Percentiles rank a stretch among this genome's conserved stretches.
These are phyloP conservation scores for Begonia masoniana DNA, from an alignment of 306 rosid species.

Conservation along the genomic window DNA sequence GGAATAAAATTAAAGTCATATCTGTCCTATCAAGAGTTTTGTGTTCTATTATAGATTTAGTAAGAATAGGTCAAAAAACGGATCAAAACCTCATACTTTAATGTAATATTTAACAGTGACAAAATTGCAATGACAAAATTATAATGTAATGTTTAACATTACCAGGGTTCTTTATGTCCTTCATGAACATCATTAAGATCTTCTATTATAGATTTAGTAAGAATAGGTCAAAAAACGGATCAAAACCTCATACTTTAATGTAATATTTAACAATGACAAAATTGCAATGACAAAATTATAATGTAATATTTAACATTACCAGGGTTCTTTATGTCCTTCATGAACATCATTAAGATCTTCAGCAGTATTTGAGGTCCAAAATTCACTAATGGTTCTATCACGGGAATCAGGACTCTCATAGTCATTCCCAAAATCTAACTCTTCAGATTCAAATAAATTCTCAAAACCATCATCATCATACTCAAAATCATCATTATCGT, in stretches of 20 bases:
- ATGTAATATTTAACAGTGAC: background rate
- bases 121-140: background rate
- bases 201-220: no score
- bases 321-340: constrained; percentile 38
- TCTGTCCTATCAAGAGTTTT: no score
- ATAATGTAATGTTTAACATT: constrained; percentile 6
- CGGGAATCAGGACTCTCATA: constrained; percentile 12
- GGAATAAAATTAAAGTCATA: no score
- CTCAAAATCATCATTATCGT: constrained; percentile 21
- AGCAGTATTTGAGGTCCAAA: constrained; percentile 41
- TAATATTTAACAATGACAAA: constrained; percentile 5
- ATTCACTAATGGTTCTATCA: constrained; percentile 21
- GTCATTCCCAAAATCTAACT: constrained; percentile 34
- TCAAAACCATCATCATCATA: constrained; percentile 49
- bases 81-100: background rate
- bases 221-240: no score
- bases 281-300: no score
- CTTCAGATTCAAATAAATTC: constrained; percentile 44
- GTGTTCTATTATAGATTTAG: no score
- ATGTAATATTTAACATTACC: constrained; percentile 28
- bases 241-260: no score
- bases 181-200: constrained; percentile 20
- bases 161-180: constrained; percentile 55
- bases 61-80: no score
- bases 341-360: constrained; percentile 19